Base-by-base conservation (phyloP, 2,329 filamentous ascomycete species). In the Monosporascus sp. region DNA sequence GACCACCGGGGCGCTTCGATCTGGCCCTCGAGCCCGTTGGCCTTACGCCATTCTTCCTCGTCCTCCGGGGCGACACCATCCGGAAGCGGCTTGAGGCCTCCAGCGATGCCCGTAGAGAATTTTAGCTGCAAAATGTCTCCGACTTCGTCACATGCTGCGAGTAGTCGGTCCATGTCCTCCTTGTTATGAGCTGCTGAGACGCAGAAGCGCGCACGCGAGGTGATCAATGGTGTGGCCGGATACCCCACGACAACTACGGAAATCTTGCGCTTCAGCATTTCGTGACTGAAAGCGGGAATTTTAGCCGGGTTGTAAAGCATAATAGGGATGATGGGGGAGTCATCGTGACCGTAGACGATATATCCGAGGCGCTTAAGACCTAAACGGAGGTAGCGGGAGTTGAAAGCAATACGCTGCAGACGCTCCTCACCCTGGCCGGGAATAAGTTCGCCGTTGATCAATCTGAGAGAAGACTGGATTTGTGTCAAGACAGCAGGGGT, bases 281-380 rank as follows among this genome's bases (percentile, higher is more conserved):
- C 94, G 69, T 96, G 94, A 49, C 91, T 97, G 73, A 99, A 99
- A 55, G 94, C 93, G 5, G 93, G 90, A 80, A 99, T 97, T 77
- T 99, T 99, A 65, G 90, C 94, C n/a, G 94, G 94, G 74, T 97
- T 91, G 80, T 97, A 99, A 27, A 99, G 85, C 66, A 96, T 83
- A 61, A 99, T 73, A 51, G 94, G 94, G 63, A 99, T 91, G 64
- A 99, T 97, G 53, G 94, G 94, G 5, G 92, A 97, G 74, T 99
- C 94, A 68, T 99, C 94, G 70, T 97, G 92, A 57, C 94, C 94
- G 69, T 95, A 97, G 52, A 97, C 88, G 68, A 99, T 99, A 75
- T 91, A 93, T 49, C 94, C 94, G 50, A 99, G 86, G 62, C 94
- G 90, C 81, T 99, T 99, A 66, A 99, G 83, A 61, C 94, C 94